phyloP scores from a whole-genome alignment of 202 grass and related monocot species.

The Setaria italica region DNA sequence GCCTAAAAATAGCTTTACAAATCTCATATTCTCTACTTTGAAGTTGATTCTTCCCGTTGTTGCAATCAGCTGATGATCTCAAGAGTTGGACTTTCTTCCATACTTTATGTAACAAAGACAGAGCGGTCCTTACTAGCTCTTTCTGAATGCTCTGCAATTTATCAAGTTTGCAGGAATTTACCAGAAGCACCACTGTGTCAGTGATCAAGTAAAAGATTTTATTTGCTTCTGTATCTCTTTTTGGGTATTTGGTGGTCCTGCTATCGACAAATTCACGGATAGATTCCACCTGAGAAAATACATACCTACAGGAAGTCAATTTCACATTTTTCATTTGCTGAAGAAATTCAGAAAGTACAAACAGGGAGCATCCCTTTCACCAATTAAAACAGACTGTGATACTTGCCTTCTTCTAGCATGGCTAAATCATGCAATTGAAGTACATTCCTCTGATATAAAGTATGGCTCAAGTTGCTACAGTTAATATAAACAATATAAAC shows the following conservation, averaged over 20 bases:
- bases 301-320: constrained; percentile 42
- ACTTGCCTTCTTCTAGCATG: constrained; percentile 6
- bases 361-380: background rate
- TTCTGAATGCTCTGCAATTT: constrained; percentile 42
- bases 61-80: constrained; percentile 30
- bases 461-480: background rate
- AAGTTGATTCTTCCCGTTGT: constrained; percentile 35
- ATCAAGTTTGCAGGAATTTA: constrained; percentile 57
- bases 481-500: background rate
- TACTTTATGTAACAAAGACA: constrained; percentile 58
- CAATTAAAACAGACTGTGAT: background rate
- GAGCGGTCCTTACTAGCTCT: constrained; percentile 44
- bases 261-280: background rate
- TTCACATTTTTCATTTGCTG: background rate
- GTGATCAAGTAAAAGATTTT: constrained; percentile 46
- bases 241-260: background rate
- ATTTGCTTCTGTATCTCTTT: constrained; percentile 29
- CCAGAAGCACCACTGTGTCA: constrained; percentile 54
- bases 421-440: background rate
- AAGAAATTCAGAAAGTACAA: constrained; percentile 37
- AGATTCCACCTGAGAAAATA: constrained; percentile 50
- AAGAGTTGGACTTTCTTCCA: constrained; percentile 39
- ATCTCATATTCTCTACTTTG: constrained; percentile 56
- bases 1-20: constrained; percentile 81
- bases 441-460: background rate